A percentile compares a stretch with the other conserved stretches of the same genome.
Evolutionary conservation across 1,284 basidiomycete genomes (phyloP).

Genomic region (Pisolithus thermaeus): DNA sequence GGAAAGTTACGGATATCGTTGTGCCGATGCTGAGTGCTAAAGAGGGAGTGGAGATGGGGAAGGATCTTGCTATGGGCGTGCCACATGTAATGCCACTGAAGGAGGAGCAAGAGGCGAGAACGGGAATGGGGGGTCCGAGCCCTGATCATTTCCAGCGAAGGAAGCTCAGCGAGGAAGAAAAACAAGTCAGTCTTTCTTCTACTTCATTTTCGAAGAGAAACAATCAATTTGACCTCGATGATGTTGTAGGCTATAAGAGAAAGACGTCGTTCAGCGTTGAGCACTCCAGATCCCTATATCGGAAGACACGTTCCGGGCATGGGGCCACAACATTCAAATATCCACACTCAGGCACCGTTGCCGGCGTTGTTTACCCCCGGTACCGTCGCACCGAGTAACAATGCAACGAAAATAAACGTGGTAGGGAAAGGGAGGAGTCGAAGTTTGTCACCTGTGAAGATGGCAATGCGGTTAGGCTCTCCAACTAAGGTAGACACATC

Average conservation of each 20-base stretch:
- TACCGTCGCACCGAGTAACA: too few species aligned
- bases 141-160: slow-evolving; percentile 4
- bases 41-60: slow-evolving; percentile 19
- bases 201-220: background rate
- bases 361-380: slow-evolving; percentile 8
- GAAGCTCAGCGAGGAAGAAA: slow-evolving; percentile 44
- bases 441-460: too few species aligned
- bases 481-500: too few species aligned
- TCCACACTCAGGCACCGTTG: slow-evolving; percentile 8
- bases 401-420: too few species aligned
- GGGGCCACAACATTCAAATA: background rate
- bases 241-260: slow-evolving; percentile 49
- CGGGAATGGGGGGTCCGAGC: too few species aligned
- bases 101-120: slow-evolving; percentile 1
- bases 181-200: slow-evolving; percentile 32
- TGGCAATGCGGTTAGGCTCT: too few species aligned
- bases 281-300: slow-evolving; percentile 47
- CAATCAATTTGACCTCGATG: background rate
- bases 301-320: slow-evolving; percentile 42
- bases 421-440: too few species aligned
- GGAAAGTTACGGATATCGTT: slow-evolving; percentile 50
- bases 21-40: slow-evolving; percentile 27
- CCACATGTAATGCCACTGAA: slow-evolving; percentile 8
- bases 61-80: too few species aligned
- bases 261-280: slow-evolving; percentile 50